These are phyloP conservation scores for Fusarium sterilihyphosum DNA, from an alignment of 2,329 filamentous ascomycete species.

Conservation along the genomic window DNA sequence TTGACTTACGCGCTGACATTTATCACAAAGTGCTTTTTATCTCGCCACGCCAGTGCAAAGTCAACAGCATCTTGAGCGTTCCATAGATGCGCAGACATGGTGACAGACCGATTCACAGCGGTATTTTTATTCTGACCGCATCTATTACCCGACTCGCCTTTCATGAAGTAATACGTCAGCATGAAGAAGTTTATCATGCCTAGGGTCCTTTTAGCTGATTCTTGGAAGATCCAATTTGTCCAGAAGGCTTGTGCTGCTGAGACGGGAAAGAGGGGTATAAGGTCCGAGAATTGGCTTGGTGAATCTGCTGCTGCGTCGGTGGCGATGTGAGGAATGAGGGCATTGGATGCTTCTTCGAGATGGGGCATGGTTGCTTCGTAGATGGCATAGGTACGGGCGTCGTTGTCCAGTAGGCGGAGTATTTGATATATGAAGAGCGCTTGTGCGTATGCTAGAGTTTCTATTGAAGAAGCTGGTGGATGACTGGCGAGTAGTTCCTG, in stretches of 20 bases:
- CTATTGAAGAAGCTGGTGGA: background rate
- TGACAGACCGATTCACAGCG: background rate
- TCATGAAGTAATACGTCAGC: background rate
- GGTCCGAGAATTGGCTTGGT: background rate
- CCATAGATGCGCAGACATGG: conserved; percentile 2
- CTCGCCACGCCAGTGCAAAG: background rate
- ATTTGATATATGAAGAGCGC: background rate
- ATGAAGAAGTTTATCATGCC: conserved; percentile 3
- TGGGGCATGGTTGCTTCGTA: conserved; percentile 6
- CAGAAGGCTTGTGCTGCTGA: background rate
- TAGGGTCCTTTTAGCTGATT: background rate
- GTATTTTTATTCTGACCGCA: background rate
- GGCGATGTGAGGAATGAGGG: background rate
- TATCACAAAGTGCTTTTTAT: background rate
- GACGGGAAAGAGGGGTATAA: background rate
- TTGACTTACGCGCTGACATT: background rate
- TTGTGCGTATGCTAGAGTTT: background rate
- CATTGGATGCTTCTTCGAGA: conserved; percentile 1
- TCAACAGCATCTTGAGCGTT: conserved; percentile 1
- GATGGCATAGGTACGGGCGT: background rate
- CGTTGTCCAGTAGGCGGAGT: background rate
- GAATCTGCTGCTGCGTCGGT: background rate
- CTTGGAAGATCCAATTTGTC: background rate
- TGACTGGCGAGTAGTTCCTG: background rate
- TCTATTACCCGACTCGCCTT: background rate